Percentiles rank a stretch among this genome's conserved stretches.
These are phyloP conservation scores for Crithidia fasciculata DNA, from an alignment of 208 protist genomes.

Conservation along the genomic window DNA sequence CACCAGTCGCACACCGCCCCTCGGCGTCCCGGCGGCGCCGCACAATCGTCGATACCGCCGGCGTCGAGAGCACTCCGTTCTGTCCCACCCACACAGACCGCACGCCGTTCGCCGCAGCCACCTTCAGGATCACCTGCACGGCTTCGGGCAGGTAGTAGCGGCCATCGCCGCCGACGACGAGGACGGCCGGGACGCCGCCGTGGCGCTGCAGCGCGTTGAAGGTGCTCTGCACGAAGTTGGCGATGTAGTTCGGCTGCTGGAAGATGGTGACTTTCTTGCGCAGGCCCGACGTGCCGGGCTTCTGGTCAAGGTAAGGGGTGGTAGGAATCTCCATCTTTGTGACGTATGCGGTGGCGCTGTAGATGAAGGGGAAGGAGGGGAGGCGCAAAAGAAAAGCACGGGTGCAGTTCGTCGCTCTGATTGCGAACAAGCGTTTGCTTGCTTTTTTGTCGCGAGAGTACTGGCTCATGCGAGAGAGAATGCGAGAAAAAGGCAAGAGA, in stretches of 20 bases:
- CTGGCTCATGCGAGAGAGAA: too few species aligned
- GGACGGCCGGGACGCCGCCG: constrained; percentile 52
- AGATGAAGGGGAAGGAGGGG: neutral
- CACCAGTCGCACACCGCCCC: constrained; percentile 62
- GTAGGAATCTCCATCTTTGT: constrained; percentile 47
- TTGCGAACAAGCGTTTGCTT: neutral
- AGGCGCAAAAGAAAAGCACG: neutral
- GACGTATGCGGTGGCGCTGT: too few species aligned
- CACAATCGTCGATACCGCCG: constrained; percentile 95
- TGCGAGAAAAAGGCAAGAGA: too few species aligned
- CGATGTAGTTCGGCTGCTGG: constrained; percentile 92
- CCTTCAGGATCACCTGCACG: constrained; percentile 94
- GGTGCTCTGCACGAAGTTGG: constrained; percentile 98
- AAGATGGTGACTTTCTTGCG: constrained; percentile 96
- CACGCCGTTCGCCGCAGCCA: constrained; percentile 95
- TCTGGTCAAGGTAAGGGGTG: constrained; percentile 88
- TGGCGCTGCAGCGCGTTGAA: constrained; percentile 90
- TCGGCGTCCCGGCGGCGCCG: constrained; percentile 67
- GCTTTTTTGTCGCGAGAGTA: neutral
- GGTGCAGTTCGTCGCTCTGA: neutral
- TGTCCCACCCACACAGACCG: constrained; percentile 88
- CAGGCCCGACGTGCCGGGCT: constrained; percentile 96
- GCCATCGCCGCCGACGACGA: constrained; percentile 98
- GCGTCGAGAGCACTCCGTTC: constrained; percentile 96
- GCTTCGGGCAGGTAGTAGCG: constrained; percentile 94